phyloP scores from a whole-genome alignment of 192 early-diverging fungal species.

The Dimargaris verticillata region DNA sequence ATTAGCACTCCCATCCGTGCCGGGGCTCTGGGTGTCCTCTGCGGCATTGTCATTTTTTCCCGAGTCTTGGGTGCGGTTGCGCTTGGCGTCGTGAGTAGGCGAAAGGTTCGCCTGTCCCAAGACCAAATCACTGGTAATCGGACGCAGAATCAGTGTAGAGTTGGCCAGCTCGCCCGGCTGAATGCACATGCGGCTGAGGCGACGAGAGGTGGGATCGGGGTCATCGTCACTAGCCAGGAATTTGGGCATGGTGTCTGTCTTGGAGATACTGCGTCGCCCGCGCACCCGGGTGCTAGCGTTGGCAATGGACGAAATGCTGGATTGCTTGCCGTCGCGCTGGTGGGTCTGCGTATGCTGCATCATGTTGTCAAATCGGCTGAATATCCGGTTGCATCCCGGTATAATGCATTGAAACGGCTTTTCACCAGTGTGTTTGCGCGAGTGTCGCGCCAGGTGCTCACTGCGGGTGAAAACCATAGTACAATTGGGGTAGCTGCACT shows the following conservation, averaged over 20 bases:
- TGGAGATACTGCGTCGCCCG: constrained; percentile 17
- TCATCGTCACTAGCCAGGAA: neutral
- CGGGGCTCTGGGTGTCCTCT: too few relatives aligned
- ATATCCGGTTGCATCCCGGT: constrained; percentile 41
- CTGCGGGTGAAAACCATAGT: constrained; percentile 21
- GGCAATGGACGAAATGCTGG: constrained; percentile 31
- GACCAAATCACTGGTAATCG: constrained; percentile 9
- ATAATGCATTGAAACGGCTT: constrained; percentile 60
- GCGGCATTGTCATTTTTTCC: neutral
- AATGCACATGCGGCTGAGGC: constrained; percentile 8
- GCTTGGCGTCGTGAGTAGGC: neutral
- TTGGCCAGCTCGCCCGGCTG: constrained; percentile 5
- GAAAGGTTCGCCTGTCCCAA: neutral
- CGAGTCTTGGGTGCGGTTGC: neutral
- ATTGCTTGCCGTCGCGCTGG: constrained; percentile 24
- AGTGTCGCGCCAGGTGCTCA: constrained; percentile 31
- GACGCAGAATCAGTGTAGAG: constrained; percentile 8
- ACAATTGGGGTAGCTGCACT: constrained; percentile 1
- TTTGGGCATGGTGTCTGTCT: neutral
- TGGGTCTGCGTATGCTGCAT: constrained; percentile 67
- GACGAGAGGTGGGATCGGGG: constrained; percentile 2
- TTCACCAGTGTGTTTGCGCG: constrained; percentile 34
- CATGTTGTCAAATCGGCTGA: constrained; percentile 68
- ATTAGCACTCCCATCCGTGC: neutral
- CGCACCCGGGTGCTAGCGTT: constrained; percentile 26